Evolutionary conservation across 495 filamentous ascomycete species (phyloP), one percentile per base, ranked within the genome.

Genomic region (Penicillium flavigenum): DNA sequence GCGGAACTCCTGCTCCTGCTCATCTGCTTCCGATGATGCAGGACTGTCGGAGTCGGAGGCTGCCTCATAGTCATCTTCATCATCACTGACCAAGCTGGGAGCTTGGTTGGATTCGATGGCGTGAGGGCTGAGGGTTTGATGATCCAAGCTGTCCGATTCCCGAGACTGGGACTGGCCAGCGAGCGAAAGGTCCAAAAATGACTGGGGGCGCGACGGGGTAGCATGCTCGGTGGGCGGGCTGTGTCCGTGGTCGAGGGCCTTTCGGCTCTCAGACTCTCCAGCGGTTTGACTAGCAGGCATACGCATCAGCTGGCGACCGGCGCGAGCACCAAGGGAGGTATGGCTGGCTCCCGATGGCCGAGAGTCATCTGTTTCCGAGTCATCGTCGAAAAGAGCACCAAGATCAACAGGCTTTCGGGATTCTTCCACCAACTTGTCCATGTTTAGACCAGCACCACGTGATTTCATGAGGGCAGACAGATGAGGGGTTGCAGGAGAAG

Each of bases 81-180:
- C 88, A 69, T 96, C 92, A 73, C 89, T 92, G 60, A 96, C 89
- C 52, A 96, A 76, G 42, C 90, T 93, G 12, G 92, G 92, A 11
- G 89, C 88, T 42, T 81, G 80, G 68, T 93, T 92, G 63, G 89
- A 89, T 34, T 89, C 83, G 31, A 87, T 75, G 6, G 90, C 91
- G 59, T 90, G 83, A 8, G 92, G 91, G 63, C 88, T 93, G 36
- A 94, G 75, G 49, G 91, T 88, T 11, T 80, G 62, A 27, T 75
- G 76, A 47, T 85, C 81, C 54, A 84, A 67, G 29, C 79, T 73
- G 14, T 81, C 80, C 16, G 77, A 69, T 48, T 79, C 76, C 47
- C 76, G 71, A 20, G 76, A 62, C 12, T 43, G 36, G 75, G 73
- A 5, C 27, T 74, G 62, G 31, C 76, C 63, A 26, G 66, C 69